Evolutionary conservation across 305 asterid genomes (phyloP).

Genomic region (Withania somnifera): DNA sequence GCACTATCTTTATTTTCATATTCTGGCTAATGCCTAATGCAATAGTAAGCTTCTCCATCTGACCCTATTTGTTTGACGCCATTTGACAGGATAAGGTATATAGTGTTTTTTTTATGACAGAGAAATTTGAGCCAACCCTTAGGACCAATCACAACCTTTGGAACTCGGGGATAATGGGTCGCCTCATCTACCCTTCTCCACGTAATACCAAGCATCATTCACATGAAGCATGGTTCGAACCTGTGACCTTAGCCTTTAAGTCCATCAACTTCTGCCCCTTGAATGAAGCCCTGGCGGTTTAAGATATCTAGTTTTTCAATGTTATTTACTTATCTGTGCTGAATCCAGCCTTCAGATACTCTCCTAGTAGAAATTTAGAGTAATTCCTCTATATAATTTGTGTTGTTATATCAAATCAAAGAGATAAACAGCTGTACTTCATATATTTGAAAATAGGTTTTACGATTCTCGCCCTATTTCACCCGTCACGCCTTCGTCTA

Average conservation of each 20-base stretch:
- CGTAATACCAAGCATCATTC: background rate
- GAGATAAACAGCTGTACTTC: background rate
- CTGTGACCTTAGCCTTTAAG: background rate
- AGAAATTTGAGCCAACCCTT: background rate
- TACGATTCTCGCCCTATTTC: background rate
- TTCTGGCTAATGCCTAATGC: background rate
- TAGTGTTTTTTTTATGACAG: background rate
- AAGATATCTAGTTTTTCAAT: background rate
- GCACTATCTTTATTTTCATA: background rate
- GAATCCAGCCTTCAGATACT: background rate
- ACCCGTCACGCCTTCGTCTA: background rate
- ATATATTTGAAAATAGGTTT: background rate
- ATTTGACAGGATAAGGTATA: background rate
- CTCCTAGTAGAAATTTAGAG: background rate
- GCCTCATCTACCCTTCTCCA: background rate
- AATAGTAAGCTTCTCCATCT: background rate
- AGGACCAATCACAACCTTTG: background rate
- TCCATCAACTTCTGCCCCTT: background rate
- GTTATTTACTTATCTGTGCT: background rate
- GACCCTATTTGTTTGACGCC: background rate
- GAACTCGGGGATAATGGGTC: background rate
- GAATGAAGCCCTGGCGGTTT: background rate
- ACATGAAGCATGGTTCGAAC: background rate
- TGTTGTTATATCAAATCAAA: background rate
- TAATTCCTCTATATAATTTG: no score